phyloP scores from a whole-genome alignment of 371 early-diverging fungal genomes.

The Sporodiniella umbellata region DNA sequence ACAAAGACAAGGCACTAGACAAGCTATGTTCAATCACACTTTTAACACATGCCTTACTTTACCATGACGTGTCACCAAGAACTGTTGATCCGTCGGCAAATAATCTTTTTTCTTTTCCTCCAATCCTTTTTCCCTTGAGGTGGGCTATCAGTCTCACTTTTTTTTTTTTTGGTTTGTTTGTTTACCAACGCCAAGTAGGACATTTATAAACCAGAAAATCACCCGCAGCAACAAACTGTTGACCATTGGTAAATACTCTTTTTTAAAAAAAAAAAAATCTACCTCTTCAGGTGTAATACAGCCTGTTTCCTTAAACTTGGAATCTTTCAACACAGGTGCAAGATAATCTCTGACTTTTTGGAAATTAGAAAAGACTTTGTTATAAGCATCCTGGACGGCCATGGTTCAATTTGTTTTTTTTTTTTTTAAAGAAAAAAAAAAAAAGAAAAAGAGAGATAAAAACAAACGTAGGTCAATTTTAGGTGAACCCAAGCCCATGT shows the following conservation, averaged over 20 bases:
- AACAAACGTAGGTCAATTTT: too few relatives aligned
- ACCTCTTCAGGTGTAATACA: constrained; percentile 95
- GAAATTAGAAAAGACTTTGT: constrained; percentile 46
- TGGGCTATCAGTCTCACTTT: not conserved
- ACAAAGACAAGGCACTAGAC: constrained; percentile 81
- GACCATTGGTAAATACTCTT: not conserved
- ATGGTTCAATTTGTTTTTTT: too few relatives aligned
- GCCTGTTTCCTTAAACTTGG: constrained; percentile 92
- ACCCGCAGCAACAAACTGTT: constrained; percentile 95
- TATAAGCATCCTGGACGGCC: constrained; percentile 50
- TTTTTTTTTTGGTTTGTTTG: not conserved
- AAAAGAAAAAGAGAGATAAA: too few relatives aligned
- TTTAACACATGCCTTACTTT: constrained; percentile 4
- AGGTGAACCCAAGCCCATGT: too few relatives aligned
- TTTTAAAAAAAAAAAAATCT: constrained; percentile 17
- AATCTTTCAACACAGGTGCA: constrained; percentile 90
- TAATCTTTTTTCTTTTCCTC: constrained; percentile 84
- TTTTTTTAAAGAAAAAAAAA: too few relatives aligned
- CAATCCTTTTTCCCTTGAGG: constrained; percentile 76
- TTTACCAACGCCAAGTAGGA: constrained; percentile 96
- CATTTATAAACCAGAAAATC: constrained; percentile 97
- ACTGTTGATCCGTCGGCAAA: constrained; percentile 91
- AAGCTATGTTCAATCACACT: not conserved
- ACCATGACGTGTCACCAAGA: constrained; percentile 92
- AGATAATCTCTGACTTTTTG: constrained; percentile 75